Base-by-base conservation (phyloP, 192 early-diverging fungal species). In the Tieghemiomyces parasiticus region DNA sequence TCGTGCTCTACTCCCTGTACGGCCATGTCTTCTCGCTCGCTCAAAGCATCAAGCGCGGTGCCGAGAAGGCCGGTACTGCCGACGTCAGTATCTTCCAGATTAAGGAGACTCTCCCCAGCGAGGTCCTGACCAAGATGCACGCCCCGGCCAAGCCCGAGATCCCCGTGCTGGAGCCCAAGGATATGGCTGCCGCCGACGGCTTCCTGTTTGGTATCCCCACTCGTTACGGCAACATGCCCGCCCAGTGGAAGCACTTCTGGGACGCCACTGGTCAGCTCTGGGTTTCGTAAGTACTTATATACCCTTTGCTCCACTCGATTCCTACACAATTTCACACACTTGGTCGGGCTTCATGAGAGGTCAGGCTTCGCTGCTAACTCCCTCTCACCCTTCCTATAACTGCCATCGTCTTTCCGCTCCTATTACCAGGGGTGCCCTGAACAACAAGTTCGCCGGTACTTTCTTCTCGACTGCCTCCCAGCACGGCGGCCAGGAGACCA, bases 91-190 rank as follows among this genome's bases (percentile, higher is more conserved):
- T 75, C 10, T 80, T 60, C 60, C 79, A 67, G 74, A 78, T 85
- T 9, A 60, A 68, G 28, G 85, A 87, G 59, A 82, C 85, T 2
- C 71, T 85, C 1, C 53, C 73, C 26, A 64, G 69, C 16, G 78
- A 83, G 10, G 61, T 84, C 8, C 61, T 78, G 4, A 38, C 35
- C 24, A 74, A 73, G 64, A 82, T 84, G 80, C 64, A 81, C 35
- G 78, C 73, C 28, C 65, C 71, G 1, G 45, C 62, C 9, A 71
- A 75, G 64, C 61, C 47, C 3, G 70, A 74, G 58, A 24, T 79
- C 19, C 81, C 81, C 9, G 42, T 69, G 31, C 67, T 70, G 34
- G 67, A 59, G 13, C 44, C 70, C 4, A 62, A 54, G 34, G 49
- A 70, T 42, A 35, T 84, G 2, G 47, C 42, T 12, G 62, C 78